These are phyloP conservation scores for Sugiyamaella castrensis DNA, from an alignment of 1,139 yeast genomes.

Conservation along the genomic window DNA sequence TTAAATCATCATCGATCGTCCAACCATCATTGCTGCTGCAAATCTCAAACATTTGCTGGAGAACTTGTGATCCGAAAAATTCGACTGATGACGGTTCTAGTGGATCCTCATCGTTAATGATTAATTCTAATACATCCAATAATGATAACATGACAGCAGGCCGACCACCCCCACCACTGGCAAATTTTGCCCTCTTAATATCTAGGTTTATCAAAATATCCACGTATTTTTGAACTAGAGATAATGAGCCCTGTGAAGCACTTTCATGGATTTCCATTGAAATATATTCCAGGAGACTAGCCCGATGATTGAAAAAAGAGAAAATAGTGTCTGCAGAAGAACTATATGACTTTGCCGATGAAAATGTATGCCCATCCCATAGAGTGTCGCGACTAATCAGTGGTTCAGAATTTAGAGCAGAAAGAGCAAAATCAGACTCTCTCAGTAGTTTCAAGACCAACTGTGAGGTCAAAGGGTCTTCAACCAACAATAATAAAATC, in stretches of 20 bases:
- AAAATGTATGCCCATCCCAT: slow-evolving; percentile 55
- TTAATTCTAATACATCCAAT: slow-evolving; percentile 63
- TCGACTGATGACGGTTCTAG: slow-evolving; percentile 31
- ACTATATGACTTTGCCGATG: slow-evolving; percentile 35
- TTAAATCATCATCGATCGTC: slow-evolving; percentile 15
- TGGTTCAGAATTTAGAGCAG: slow-evolving; percentile 53
- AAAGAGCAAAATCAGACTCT: slow-evolving; percentile 49
- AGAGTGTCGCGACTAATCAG: slow-evolving; percentile 45
- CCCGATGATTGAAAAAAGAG: slow-evolving; percentile 61
- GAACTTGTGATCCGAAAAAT: slow-evolving; percentile 27
- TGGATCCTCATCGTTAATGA: slow-evolving; percentile 21
- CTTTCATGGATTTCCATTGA: slow-evolving; percentile 70
- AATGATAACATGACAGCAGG: slow-evolving; percentile 65
- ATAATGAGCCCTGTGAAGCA: slow-evolving; percentile 50
- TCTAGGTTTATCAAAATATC: slow-evolving; percentile 47
- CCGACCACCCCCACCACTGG: slow-evolving; percentile 28
- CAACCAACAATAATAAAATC: slow-evolving; percentile 57
- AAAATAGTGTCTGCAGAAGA: slow-evolving; percentile 52
- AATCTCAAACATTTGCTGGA: slow-evolving; percentile 11
- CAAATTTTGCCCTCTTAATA: slow-evolving; percentile 11
- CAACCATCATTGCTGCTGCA: background rate
- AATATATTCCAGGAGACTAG: slow-evolving; percentile 59
- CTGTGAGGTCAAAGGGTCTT: slow-evolving; percentile 52
- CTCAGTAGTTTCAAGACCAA: slow-evolving; percentile 56
- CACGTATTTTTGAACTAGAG: slow-evolving; percentile 55